Percentiles rank a stretch among this genome's conserved stretches.
Conservation (phyloP, 495 filamentous ascomycete species). For the Cairneyella variabilis region DNA sequence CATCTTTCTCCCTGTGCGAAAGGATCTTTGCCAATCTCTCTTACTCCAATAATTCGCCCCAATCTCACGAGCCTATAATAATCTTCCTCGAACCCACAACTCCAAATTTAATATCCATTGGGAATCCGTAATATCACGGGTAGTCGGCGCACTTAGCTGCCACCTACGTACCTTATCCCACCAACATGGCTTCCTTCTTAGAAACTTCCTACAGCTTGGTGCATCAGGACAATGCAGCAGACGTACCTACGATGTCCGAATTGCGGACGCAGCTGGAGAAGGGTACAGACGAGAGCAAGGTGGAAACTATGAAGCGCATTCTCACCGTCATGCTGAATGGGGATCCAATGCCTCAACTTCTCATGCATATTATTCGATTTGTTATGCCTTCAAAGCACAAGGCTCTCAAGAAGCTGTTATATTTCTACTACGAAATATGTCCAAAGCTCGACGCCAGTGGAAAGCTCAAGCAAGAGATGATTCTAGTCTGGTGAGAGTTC, state of each 20-base stretch:
- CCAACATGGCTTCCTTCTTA: slow-evolving; percentile 89
- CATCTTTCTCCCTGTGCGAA: slow-evolving; percentile 14
- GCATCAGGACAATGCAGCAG: slow-evolving; percentile 90
- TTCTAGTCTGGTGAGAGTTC: slow-evolving; percentile 84
- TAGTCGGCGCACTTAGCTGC: slow-evolving; percentile 22
- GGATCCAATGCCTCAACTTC: slow-evolving; percentile 87
- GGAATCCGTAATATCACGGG: background rate
- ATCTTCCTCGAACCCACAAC: slow-evolving; percentile 8
- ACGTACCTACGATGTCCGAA: slow-evolving; percentile 86
- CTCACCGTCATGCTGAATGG: slow-evolving; percentile 97
- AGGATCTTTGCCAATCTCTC: slow-evolving; percentile 1
- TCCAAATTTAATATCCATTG: slow-evolving; percentile 12
- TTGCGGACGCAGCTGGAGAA: slow-evolving; percentile 94
- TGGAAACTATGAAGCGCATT: slow-evolving; percentile 98
- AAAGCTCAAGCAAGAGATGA: slow-evolving; percentile 99
- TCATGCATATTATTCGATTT: slow-evolving; percentile 99
- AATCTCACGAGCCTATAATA: background rate
- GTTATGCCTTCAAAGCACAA: slow-evolving; percentile 98
- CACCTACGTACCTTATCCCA: slow-evolving; percentile 1
- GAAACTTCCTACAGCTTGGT: slow-evolving; percentile 93
- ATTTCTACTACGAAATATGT: slow-evolving; percentile 99
- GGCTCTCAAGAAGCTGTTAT: slow-evolving; percentile 94
- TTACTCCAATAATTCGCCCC: slow-evolving; percentile 6
- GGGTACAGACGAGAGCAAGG: slow-evolving; percentile 92
- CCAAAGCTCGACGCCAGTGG: slow-evolving; percentile 88